Base-by-base conservation (phyloP, 192 early-diverging fungal genomes). In the Coemansia nantahalensis region DNA sequence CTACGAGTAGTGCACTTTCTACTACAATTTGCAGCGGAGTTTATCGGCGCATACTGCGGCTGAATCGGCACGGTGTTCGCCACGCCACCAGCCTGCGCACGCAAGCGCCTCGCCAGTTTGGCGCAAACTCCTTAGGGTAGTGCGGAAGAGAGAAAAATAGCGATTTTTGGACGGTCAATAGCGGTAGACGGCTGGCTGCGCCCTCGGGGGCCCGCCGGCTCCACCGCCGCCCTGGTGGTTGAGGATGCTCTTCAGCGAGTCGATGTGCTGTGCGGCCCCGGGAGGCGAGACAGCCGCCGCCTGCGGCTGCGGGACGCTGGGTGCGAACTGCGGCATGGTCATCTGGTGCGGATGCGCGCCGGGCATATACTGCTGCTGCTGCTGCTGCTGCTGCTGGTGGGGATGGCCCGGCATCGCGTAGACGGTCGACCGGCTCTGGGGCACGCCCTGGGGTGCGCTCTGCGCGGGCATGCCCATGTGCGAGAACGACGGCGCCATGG, bases 391-490 rank as follows among this genome's bases (percentile, higher is more conserved):
- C 34, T 44, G 52, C 4, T 28, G 26, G 14, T 45, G 51, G 12
- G 32, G 40, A 16, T 43, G 51, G 16, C 32, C 5, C 8, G 14
- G 7, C 17, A 24, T 0, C 17, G 16, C 11, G 10, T 16, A 1
- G 45, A 47, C 32, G 31, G 45, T n/a, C n/a, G 26, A 28, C 7
- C 26, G 26, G 7, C 26, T 28, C 26, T 28, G 26, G 26, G 26
- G 26, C n/a, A n/a, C n/a, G n/a, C n/a, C n/a, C n/a, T 0, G 50
- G n/a, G n/a, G n/a, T n/a, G n/a, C n/a, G n/a, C n/a, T n/a, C 54
- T 72, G 68, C n/a, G 62, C 41, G 57, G 59, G 51, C 52, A 59
- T 61, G 16, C 45, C 53, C 48, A 72, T 60, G 22, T 72, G 68
- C 54, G 61, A 54, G 35, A 60, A 22, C 21, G 62, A 62, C 15